phyloP scores from a whole-genome alignment of 305 asterid species.

The Nicotiana rustica region DNA sequence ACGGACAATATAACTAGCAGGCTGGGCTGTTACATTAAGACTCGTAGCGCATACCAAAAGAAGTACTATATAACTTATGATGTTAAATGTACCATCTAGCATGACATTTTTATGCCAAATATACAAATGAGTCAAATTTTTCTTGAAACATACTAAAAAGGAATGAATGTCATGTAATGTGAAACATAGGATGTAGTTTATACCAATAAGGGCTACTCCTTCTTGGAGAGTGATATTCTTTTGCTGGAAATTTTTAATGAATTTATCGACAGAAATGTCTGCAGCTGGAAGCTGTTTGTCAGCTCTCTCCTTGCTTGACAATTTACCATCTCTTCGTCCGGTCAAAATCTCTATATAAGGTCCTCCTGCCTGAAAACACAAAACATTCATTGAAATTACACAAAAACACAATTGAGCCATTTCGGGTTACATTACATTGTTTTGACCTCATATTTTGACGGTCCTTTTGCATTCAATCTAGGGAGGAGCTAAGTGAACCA shows the following conservation, averaged over 20 bases:
- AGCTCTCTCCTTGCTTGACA: slow-evolving; percentile 1
- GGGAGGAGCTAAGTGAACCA: too few relatives aligned
- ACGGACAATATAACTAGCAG: too few relatives aligned
- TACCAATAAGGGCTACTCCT: slow-evolving; percentile 11
- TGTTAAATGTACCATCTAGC: neutral
- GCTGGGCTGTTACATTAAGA: neutral
- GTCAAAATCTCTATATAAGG: neutral
- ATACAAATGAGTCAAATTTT: too few relatives aligned
- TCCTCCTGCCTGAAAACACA: neutral
- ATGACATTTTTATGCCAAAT: too few relatives aligned
- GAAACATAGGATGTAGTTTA: neutral
- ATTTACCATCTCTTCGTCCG: neutral
- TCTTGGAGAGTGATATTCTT: neutral
- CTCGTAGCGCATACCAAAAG: neutral
- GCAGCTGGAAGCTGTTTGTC: neutral
- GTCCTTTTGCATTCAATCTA: too few relatives aligned
- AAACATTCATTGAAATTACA: neutral
- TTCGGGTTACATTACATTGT: too few relatives aligned
- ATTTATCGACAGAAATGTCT: neutral
- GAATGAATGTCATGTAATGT: neutral
- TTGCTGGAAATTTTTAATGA: neutral
- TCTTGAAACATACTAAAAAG: neutral
- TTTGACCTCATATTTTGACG: too few relatives aligned
- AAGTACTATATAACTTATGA: neutral
- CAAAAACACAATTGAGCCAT: neutral